phyloP scores from a whole-genome alignment of 2,329 filamentous ascomycete genomes.

The Coniochaeta sp. region DNA sequence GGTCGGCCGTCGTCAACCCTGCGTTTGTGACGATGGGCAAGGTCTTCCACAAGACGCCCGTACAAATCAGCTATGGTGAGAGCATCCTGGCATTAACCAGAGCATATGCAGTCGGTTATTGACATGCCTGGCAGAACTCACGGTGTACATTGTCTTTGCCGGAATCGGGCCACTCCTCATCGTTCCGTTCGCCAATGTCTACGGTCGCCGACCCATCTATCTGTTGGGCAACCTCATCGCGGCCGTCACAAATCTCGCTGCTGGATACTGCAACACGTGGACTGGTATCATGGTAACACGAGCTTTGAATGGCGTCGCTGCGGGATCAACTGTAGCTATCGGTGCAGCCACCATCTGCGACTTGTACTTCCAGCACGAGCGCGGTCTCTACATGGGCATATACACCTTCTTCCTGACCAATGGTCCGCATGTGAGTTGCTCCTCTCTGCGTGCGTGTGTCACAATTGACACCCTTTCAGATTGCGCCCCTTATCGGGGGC shows the following conservation, averaged over 20 bases:
- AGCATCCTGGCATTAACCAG: too few relatives aligned
- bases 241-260: slow-evolving; percentile 17
- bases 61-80: slow-evolving; percentile 14
- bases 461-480: too few relatives aligned
- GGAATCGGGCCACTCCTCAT: slow-evolving; percentile 20
- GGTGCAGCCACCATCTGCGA: slow-evolving; percentile 14
- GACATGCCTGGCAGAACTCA: not conserved
- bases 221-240: slow-evolving; percentile 20
- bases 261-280: slow-evolving; percentile 15
- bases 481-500: slow-evolving; percentile 16
- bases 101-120: not conserved
- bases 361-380: slow-evolving; percentile 15
- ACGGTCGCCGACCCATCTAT: slow-evolving; percentile 25
- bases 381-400: slow-evolving; percentile 17
- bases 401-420: slow-evolving; percentile 14
- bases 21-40: slow-evolving; percentile 22
- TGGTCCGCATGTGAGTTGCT: slow-evolving; percentile 9
- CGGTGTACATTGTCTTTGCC: slow-evolving; percentile 22
- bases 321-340: slow-evolving; percentile 11
- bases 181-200: slow-evolving; percentile 23
- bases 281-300: slow-evolving; percentile 12
- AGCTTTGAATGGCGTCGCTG: slow-evolving; percentile 13
- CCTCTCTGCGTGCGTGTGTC: too few relatives aligned
- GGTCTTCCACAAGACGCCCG: slow-evolving; percentile 21
- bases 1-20: slow-evolving; percentile 21